These are phyloP conservation scores for Pterulicium gracile DNA, from an alignment of 1,284 basidiomycete genomes.

Conservation along the genomic window DNA sequence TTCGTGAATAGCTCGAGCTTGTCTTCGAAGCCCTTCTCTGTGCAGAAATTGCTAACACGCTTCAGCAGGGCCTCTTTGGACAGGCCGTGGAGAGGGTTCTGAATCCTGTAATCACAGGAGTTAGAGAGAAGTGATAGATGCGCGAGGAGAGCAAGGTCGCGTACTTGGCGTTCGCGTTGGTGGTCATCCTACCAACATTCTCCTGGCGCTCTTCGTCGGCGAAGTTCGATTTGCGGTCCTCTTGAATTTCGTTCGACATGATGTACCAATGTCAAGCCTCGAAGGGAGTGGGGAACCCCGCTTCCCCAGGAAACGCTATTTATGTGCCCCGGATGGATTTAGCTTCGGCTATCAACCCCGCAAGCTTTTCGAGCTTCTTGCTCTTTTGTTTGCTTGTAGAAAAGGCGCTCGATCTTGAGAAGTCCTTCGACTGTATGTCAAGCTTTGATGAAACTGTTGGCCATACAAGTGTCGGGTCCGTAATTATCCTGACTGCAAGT, in stretches of 20 bases:
- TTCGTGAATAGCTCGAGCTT: constrained; percentile 34
- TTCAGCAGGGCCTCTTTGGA: constrained; percentile 28
- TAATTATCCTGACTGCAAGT: too few relatives aligned
- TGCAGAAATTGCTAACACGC: constrained; percentile 35
- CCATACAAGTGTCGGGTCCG: too few relatives aligned
- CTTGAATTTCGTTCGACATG: background rate
- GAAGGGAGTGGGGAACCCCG: background rate
- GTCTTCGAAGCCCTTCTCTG: constrained; percentile 34
- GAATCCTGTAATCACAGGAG: constrained; percentile 24
- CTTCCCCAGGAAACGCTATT: too few relatives aligned
- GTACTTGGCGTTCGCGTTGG: background rate
- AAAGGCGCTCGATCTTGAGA: too few relatives aligned
- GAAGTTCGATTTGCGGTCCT: background rate
- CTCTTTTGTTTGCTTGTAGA: too few relatives aligned
- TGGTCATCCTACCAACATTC: background rate
- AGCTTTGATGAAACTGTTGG: too few relatives aligned
- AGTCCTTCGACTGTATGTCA: too few relatives aligned
- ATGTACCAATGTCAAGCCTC: too few relatives aligned
- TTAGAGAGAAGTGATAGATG: background rate
- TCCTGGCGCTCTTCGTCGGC: background rate
- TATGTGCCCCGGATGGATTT: too few relatives aligned
- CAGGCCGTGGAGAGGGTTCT: constrained; percentile 42
- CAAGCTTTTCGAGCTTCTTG: too few relatives aligned
- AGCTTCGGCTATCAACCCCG: too few relatives aligned
- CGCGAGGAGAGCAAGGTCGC: background rate